Evolutionary conservation across 2,329 filamentous ascomycete genomes (phyloP).

Genomic region (Leptographium galeiforme): DNA sequence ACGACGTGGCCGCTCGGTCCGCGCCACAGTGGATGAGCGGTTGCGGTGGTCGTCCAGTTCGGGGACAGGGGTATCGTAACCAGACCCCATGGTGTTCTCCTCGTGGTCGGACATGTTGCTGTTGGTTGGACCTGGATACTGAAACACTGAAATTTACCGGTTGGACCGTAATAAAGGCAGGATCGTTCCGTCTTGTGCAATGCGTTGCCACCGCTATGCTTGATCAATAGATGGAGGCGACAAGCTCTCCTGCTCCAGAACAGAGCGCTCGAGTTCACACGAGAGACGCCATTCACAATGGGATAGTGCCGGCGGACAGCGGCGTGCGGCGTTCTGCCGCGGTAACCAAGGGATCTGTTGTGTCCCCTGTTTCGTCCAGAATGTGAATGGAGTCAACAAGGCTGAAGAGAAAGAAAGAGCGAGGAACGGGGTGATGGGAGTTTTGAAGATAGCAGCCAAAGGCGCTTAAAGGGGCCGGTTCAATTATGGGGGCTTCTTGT

Average conservation of each 20-base stretch:
- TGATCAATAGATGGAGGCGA: not conserved
- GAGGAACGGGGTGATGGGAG: not conserved
- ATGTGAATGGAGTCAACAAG: constrained; percentile 4
- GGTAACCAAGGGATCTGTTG: constrained; percentile 1
- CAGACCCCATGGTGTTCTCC: constrained; percentile 43
- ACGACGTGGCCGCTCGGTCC: constrained; percentile 46
- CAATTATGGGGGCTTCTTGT: constrained; percentile 96
- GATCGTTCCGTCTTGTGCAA: too few species aligned
- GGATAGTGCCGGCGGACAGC: constrained; percentile 11
- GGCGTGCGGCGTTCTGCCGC: constrained; percentile 12
- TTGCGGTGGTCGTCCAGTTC: constrained; percentile 81
- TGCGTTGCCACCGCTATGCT: not conserved
- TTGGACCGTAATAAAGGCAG: too few species aligned
- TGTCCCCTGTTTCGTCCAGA: constrained; percentile 3
- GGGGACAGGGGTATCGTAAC: constrained; percentile 61
- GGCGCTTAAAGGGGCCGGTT: constrained; percentile 11
- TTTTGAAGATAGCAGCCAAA: not conserved
- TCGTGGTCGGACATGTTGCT: constrained; percentile 55
- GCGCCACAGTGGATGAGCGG: constrained; percentile 47
- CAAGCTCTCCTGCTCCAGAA: constrained; percentile 7
- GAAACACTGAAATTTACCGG: not conserved
- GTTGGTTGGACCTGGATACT: constrained; percentile 9
- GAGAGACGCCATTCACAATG: constrained; percentile 12
- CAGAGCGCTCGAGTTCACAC: constrained; percentile 10
- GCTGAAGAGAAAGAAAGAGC: constrained; percentile 1